Evolutionary conservation across 176 grass and related monocot genomes (phyloP).

Genomic region (Cymbopogon citratus): DNA sequence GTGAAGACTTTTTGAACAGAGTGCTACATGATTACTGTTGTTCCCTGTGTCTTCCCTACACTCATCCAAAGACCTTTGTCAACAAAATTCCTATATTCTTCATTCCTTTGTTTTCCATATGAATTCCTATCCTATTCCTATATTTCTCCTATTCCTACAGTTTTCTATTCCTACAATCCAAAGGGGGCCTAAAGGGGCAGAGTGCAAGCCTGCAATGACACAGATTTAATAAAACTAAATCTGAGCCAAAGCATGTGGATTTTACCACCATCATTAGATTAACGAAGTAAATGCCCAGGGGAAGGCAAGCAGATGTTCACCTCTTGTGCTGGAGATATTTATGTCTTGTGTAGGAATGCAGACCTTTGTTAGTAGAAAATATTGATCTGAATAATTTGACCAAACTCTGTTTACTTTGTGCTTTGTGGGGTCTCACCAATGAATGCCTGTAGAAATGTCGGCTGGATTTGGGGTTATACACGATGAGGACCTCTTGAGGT

Average conservation of each 20-base stretch:
- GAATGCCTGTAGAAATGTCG: not conserved
- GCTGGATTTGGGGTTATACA: not conserved
- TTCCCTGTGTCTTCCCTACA: no score
- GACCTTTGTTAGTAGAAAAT: not conserved
- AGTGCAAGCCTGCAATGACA: not conserved
- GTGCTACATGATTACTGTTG: no score
- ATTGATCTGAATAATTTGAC: not conserved
- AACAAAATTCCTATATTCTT: no score
- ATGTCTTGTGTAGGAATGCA: not conserved
- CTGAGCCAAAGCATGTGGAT: not conserved
- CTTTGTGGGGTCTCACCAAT: not conserved
- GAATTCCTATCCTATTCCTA: no score
- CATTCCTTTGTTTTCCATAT: no score
- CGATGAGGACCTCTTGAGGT: not conserved
- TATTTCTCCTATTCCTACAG: no score
- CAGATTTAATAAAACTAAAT: not conserved
- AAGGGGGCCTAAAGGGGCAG: not conserved
- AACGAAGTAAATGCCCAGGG: not conserved
- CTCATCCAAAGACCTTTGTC: no score
- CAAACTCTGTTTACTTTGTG: not conserved
- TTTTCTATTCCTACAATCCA: no score
- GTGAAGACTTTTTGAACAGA: no score
- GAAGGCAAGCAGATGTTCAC: not conserved
- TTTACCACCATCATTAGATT: not conserved
- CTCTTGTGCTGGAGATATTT: not conserved